These are phyloP conservation scores for Phialocephala subalpina DNA, from an alignment of 2,329 filamentous ascomycete genomes.

Conservation along the genomic window DNA sequence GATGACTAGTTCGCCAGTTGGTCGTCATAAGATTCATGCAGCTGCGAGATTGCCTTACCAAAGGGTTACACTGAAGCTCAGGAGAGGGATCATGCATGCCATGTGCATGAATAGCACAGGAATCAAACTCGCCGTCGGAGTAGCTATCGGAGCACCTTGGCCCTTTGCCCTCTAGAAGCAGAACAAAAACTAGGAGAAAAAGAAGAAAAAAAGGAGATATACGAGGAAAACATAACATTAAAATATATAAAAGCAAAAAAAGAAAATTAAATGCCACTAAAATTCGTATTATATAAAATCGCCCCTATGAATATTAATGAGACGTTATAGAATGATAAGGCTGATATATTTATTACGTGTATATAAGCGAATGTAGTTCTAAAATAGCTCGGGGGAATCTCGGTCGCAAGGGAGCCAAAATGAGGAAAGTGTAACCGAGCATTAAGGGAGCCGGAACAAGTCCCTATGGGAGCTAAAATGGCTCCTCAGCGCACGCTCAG, in stretches of 20 bases:
- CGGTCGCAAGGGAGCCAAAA: conserved; percentile 14
- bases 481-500: conserved; percentile 21
- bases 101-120: too few relatives aligned
- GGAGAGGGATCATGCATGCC: too few relatives aligned
- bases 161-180: conserved; percentile 22
- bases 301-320: conserved; percentile 8
- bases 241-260: background rate
- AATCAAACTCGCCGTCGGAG: conserved; percentile 23
- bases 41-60: conserved; percentile 12
- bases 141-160: conserved; percentile 19
- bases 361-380: conserved; percentile 14
- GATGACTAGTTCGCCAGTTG: too few relatives aligned
- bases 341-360: conserved; percentile 12
- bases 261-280: conserved; percentile 8
- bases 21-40: too few relatives aligned
- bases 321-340: conserved; percentile 20
- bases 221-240: background rate
- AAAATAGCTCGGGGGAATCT: conserved; percentile 16
- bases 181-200: conserved; percentile 26
- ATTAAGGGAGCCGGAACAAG: conserved; percentile 16
- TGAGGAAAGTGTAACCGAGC: too few relatives aligned
- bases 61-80: too few relatives aligned
- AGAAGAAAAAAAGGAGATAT: conserved; percentile 26
- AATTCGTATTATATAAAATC: conserved; percentile 12
- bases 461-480: conserved; percentile 24